These are phyloP conservation scores for Pittosporum tobira DNA, from an alignment of 129 eudicot species.

Conservation along the genomic window DNA sequence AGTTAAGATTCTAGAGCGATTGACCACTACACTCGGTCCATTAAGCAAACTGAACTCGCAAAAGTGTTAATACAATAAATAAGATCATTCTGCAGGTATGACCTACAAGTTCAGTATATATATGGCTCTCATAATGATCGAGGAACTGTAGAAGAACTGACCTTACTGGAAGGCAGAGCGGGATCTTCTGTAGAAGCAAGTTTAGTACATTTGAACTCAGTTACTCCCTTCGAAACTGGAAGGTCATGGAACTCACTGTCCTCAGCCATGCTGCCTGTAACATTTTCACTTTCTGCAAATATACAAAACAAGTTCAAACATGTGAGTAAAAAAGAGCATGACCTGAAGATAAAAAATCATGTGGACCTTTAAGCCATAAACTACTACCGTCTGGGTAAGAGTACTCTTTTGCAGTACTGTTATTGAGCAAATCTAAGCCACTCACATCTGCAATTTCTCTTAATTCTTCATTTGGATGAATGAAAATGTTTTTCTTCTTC, in stretches of 20 bases:
- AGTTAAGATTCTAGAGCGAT: no score
- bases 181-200: not conserved
- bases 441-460: slow-evolving; percentile 20
- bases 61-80: no score
- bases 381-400: slow-evolving; percentile 21
- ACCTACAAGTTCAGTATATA: no score
- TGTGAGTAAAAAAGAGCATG: not conserved
- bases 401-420: not conserved
- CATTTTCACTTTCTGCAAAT: slow-evolving; percentile 19
- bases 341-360: not conserved
- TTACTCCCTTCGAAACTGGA: slow-evolving; percentile 10
- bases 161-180: not conserved
- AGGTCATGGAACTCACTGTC: slow-evolving; percentile 13
- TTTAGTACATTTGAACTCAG: slow-evolving; percentile 5
- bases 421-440: slow-evolving; percentile 20
- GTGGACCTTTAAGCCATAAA: not conserved
- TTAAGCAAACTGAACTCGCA: no score
- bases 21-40: no score
- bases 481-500: slow-evolving; percentile 7
- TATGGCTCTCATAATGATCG: no score
- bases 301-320: not conserved
- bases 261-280: not conserved
- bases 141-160: not conserved
- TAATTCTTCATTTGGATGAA: slow-evolving; percentile 16
- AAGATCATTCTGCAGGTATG: no score